These are phyloP conservation scores for Amanita rubescens DNA, from an alignment of 768 basidiomycete genomes.

Conservation along the genomic window DNA sequence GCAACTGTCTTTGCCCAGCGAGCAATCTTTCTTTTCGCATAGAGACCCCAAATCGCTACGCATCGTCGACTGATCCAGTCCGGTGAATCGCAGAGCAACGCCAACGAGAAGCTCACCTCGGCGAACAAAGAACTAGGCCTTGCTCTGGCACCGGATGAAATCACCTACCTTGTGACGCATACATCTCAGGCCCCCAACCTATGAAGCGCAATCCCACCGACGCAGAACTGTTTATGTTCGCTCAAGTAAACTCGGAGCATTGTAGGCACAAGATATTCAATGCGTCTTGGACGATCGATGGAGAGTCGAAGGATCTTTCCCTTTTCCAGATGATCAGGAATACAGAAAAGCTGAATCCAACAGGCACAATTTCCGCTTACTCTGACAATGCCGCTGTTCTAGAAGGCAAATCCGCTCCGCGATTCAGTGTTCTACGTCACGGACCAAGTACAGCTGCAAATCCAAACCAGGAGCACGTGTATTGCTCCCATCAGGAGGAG, in stretches of 20 bases:
- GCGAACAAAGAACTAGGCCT: conserved; percentile 87
- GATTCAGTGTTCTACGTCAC: conserved; percentile 52
- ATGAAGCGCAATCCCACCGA: conserved; percentile 87
- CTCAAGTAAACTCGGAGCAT: conserved; percentile 99
- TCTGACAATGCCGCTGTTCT: conserved; percentile 98
- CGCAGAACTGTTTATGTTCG: conserved; percentile 99
- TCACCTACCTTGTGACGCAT: conserved; percentile 90
- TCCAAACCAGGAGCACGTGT: conserved; percentile 30
- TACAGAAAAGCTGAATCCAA: conserved; percentile 71
- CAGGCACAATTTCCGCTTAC: conserved; percentile 91
- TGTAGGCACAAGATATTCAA: conserved; percentile 99
- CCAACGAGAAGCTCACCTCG: conserved; percentile 55
- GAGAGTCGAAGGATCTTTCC: conserved; percentile 50
- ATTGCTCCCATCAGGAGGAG: conserved; percentile 53
- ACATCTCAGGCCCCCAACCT: conserved; percentile 59
- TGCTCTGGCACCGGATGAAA: conserved; percentile 84
- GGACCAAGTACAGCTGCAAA: conserved; percentile 15
- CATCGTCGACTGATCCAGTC: conserved; percentile 49
- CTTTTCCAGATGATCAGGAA: conserved; percentile 98
- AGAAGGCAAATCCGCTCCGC: conserved; percentile 64
- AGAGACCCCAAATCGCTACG: conserved; percentile 61
- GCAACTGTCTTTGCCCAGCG: conserved; percentile 48
- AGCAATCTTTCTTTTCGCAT: conserved; percentile 51
- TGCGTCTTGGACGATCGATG: conserved; percentile 91
- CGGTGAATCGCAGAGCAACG: conserved; percentile 24